Evolutionary conservation across 257 asterid species (phyloP).

Genomic region (Solanum gracilifrons): DNA sequence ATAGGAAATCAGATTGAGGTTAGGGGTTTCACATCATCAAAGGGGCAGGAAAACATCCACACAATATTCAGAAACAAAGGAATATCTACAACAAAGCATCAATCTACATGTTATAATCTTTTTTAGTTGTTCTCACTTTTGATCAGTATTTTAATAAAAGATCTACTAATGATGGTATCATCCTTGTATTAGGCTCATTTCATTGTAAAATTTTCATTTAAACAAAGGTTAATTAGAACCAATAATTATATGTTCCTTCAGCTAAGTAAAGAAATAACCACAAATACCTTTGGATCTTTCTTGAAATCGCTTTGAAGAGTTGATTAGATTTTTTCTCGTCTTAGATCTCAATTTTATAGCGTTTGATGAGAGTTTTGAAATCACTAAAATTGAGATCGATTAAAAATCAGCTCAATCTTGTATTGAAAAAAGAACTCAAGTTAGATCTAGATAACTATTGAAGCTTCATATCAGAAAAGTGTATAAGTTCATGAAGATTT

Average conservation of each 20-base stretch:
- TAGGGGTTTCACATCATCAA: too few species aligned
- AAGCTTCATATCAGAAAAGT: too few species aligned
- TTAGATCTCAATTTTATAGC: not conserved
- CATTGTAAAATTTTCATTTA: too few species aligned
- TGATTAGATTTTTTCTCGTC: too few species aligned
- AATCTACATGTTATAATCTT: too few species aligned
- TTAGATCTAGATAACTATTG: not conserved
- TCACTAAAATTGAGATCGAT: not conserved
- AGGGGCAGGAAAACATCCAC: not conserved
- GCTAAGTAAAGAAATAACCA: not conserved
- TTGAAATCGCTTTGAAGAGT: not conserved
- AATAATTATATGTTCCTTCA: not conserved
- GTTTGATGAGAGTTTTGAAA: not conserved
- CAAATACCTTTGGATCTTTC: too few species aligned
- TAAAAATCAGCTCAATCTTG: not conserved
- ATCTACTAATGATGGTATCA: not conserved
- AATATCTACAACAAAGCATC: too few species aligned
- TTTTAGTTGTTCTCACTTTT: too few species aligned
- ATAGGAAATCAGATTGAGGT: not conserved
- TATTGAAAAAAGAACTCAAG: not conserved
- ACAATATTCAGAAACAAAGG: too few species aligned
- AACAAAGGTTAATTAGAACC: not conserved
- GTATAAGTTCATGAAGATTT: too few species aligned
- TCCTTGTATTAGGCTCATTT: not conserved
- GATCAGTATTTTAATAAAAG: not conserved